Percentiles rank a stretch among this genome's conserved stretches.
phyloP scores from a whole-genome alignment of 2,329 filamentous ascomycete species.

The Neonectria magnoliae region DNA sequence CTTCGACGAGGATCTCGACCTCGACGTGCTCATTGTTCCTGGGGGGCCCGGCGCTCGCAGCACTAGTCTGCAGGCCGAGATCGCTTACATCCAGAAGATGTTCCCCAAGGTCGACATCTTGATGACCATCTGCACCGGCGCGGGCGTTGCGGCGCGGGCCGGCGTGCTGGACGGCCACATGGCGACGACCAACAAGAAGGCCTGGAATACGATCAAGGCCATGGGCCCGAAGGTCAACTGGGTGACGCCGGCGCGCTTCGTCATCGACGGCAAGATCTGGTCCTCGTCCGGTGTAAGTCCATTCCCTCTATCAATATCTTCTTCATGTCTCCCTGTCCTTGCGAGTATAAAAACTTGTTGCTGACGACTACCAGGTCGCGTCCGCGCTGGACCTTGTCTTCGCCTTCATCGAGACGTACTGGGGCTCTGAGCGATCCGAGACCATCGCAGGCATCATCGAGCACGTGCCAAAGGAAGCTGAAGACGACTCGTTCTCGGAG shows the following conservation, averaged over 20 bases:
- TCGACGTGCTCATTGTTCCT: constrained; percentile 71
- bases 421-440: constrained; percentile 58
- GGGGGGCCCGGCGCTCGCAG: constrained; percentile 64
- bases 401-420: constrained; percentile 54
- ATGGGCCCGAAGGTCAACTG: constrained; percentile 65
- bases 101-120: constrained; percentile 63
- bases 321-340: background rate
- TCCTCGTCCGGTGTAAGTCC: constrained; percentile 65
- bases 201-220: constrained; percentile 60
- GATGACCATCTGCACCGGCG: constrained; percentile 74
- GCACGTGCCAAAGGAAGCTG: constrained; percentile 53
- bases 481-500: constrained; percentile 44
- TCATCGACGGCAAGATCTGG: constrained; percentile 74
- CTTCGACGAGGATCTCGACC: constrained; percentile 60
- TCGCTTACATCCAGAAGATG: constrained; percentile 47
- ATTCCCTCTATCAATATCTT: background rate
- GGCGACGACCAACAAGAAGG: constrained; percentile 74
- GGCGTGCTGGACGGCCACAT: constrained; percentile 68
- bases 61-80: constrained; percentile 50
- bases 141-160: constrained; percentile 65
- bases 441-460: constrained; percentile 61
- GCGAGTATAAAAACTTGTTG: background rate
- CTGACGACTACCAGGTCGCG: constrained; percentile 42
- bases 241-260: constrained; percentile 71
- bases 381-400: constrained; percentile 51